Evolutionary conservation across 495 filamentous ascomycete genomes (phyloP), one percentile per base, ranked within the genome.

Genomic region (Penicillium bovifimosum): DNA sequence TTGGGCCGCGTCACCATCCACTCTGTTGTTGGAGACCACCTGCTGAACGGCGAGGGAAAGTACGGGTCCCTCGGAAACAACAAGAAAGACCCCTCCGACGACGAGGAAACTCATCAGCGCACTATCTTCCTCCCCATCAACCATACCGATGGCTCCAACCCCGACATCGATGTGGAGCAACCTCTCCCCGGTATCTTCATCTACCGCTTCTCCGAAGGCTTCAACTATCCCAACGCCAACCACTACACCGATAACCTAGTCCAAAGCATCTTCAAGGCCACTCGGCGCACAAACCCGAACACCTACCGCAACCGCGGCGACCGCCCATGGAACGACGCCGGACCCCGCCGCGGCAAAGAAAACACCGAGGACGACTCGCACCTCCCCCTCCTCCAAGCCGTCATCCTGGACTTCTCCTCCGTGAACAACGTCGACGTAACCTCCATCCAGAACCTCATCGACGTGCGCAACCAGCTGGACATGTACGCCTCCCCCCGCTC

Each of bases 341-440:
- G 90, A 31, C 87, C 90, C 33, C 79, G 80, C 32, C 77, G 76
- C 48, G 82, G 83, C 50, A 66, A 82, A 57, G 54, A 70, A 2
- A 56, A 70, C 11, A 69, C 27, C 14, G 50, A 75, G 7, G 72
- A 77, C n/a, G 61, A 74, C 38, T 66, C 76, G n/a, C 60, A 76
- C 44, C 75, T 84, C 2, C 88, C 93, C 4, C 88, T 85, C 0
- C 80, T 97, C 41, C 91, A 91, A 62, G 92, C 93, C 35, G 77
- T 98, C 62, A 95, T 98, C 50, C 83, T 98, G 16, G 93, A 98
- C 65, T 95, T 98, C 69, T 88, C 85, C 34, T 91, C 89, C 0
- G 93, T 98, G 60, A 96, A 98, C 72, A 91, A 96, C 59, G 88
- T 96, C 43, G 93, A 98, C 59, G 82, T 95, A 49, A 96, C 93